These are phyloP conservation scores for Cystobasidiopsis lactophilus DNA, from an alignment of 768 basidiomycete genomes.

Conservation along the genomic window DNA sequence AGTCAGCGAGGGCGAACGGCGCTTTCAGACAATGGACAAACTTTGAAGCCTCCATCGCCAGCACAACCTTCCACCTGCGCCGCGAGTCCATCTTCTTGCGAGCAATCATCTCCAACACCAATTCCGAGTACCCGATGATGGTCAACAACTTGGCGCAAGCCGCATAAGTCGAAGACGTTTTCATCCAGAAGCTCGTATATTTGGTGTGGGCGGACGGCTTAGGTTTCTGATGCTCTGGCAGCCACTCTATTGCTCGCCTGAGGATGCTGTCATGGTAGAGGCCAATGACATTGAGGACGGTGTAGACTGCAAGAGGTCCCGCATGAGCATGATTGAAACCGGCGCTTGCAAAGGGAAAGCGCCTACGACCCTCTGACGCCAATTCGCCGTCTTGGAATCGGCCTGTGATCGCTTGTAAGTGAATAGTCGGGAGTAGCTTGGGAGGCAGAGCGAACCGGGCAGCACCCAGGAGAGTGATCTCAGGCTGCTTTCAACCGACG, in stretches of 20 bases:
- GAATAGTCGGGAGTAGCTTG: not conserved
- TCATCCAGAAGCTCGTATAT: conserved; percentile 71
- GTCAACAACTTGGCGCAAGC: conserved; percentile 53
- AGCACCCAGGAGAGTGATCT: conserved; percentile 85
- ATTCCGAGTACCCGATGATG: conserved; percentile 54
- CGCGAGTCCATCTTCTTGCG: conserved; percentile 38
- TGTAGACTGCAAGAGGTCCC: conserved; percentile 41
- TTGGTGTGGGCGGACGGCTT: conserved; percentile 41
- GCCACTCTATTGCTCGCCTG: conserved; percentile 14
- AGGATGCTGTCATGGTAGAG: conserved; percentile 82
- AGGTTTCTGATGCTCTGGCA: conserved; percentile 4
- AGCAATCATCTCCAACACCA: conserved; percentile 74
- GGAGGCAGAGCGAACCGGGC: conserved; percentile 27
- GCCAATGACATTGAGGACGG: conserved; percentile 65
- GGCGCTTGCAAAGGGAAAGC: conserved; percentile 13
- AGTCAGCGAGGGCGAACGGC: not conserved
- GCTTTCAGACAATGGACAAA: conserved; percentile 26
- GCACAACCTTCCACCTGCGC: conserved; percentile 49
- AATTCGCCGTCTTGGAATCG: conserved; percentile 94
- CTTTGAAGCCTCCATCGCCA: conserved; percentile 68
- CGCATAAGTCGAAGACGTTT: conserved; percentile 46
- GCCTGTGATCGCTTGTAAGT: conserved; percentile 26
- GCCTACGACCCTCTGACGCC: conserved; percentile 80
- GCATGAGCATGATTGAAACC: not conserved
- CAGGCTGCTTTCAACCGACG: conserved; percentile 66